These are phyloP conservation scores for Pichia sp. DNA, from an alignment of 1,139 yeast species.

Conservation along the genomic window DNA sequence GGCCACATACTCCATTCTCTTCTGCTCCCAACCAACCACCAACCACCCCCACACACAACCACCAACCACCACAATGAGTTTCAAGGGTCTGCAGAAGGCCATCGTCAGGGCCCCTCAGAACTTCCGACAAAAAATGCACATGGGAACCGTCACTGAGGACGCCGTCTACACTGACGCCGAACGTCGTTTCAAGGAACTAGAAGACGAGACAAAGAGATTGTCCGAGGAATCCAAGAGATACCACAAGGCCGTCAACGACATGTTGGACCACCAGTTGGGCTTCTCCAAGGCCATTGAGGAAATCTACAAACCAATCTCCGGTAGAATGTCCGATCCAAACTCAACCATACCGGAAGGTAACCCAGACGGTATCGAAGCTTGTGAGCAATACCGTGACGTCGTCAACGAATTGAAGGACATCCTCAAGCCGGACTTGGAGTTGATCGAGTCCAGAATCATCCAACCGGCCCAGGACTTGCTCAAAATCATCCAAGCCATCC, in stretches of 20 bases:
- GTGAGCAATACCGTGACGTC: conserved; percentile 86
- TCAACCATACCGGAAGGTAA: conserved; percentile 86
- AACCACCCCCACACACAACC: too few species aligned
- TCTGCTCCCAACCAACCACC: too few species aligned
- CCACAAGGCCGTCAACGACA: conserved; percentile 87
- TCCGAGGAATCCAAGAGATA: conserved; percentile 90
- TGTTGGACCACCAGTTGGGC: conserved; percentile 91
- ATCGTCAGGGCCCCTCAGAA: conserved; percentile 82
- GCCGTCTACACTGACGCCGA: conserved; percentile 95
- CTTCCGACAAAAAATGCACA: conserved; percentile 73
- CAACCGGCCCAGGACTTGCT: conserved; percentile 91
- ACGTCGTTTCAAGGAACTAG: conserved; percentile 90
- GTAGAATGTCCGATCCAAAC: conserved; percentile 86
- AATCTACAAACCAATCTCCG: conserved; percentile 93
- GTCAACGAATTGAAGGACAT: conserved; percentile 84
- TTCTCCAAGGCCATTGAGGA: conserved; percentile 94
- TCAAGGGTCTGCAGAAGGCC: conserved; percentile 90
- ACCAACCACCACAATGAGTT: conserved; percentile 51
- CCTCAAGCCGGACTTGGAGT: conserved; percentile 87
- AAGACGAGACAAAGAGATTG: conserved; percentile 81
- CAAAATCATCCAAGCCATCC: conserved; percentile 73
- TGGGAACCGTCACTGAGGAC: conserved; percentile 84
- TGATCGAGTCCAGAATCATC: conserved; percentile 87
- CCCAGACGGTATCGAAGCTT: conserved; percentile 94
- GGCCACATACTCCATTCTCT: too few species aligned